A percentile compares a stretch with the other conserved stretches of the same genome.
Evolutionary conservation across 257 asterid species (phyloP).

Genomic region (Solanum medicagineum): DNA sequence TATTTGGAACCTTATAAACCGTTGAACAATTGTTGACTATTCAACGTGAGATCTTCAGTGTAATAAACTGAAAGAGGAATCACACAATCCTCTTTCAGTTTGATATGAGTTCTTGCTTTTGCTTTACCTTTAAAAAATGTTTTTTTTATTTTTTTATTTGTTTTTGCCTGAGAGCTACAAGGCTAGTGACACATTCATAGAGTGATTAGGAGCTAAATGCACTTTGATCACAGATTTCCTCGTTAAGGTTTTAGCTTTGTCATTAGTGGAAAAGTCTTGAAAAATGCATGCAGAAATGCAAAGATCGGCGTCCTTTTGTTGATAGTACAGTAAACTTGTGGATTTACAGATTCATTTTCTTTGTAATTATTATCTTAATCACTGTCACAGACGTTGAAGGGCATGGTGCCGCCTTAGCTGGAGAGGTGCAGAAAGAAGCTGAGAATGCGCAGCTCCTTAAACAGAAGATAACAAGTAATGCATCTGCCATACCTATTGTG

Average conservation of each 20-base stretch:
- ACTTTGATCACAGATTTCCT: background rate
- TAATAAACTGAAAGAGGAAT: background rate
- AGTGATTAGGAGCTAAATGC: background rate
- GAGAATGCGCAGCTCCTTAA: slow-evolving; percentile 46
- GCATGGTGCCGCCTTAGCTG: background rate
- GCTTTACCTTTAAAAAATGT: background rate
- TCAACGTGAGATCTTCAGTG: background rate
- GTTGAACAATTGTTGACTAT: background rate
- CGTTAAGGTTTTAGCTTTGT: background rate
- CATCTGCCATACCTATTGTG: slow-evolving; percentile 29
- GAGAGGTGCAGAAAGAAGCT: slow-evolving; percentile 21
- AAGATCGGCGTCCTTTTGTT: background rate
- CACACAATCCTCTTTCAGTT: background rate
- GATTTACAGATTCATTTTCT: slow-evolving; percentile 7
- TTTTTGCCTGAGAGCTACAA: background rate
- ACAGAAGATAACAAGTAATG: slow-evolving; percentile 55
- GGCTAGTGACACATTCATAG: background rate
- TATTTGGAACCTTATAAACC: background rate
- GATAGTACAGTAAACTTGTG: background rate
- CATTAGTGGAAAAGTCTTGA: background rate
- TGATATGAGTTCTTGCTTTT: background rate
- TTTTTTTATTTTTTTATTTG: background rate
- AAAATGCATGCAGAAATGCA: background rate
- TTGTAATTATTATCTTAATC: background rate
- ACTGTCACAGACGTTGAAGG: background rate